Base-by-base conservation (phyloP, 2,329 filamentous ascomycete genomes). In the Colletotrichum scovillei region DNA sequence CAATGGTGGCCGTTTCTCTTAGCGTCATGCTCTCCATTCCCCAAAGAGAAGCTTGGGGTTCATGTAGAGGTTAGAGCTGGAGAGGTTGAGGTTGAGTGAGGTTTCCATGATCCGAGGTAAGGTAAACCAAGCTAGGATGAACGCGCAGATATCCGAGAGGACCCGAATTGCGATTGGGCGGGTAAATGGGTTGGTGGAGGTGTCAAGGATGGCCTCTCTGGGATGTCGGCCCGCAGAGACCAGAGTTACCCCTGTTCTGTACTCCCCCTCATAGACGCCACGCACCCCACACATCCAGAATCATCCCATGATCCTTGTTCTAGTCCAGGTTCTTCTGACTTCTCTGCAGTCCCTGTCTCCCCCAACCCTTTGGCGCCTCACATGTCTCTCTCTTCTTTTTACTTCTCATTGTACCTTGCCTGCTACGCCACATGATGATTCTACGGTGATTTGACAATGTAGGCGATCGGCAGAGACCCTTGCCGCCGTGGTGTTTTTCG, bases 221-320 rank as follows among this genome's bases (percentile, higher is more conserved):
- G 81, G 76, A 76, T 80, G 78, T 82, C 81, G 81, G 81, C 68
- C 81, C 81, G 81, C 66, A 67, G 73, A 26, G n/a, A 52, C 28
- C 22, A 53, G 28, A 24, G 60, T 19, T 19, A 5, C 49, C 46
- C 60, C 46, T 63, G 60, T n/a, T 53, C 32, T 22, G 22, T n/a
- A 63, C n/a, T n/a, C 55, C 32, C 28, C n/a, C 32, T 42, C 32
- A 30, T 56, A 22, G 38, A 42, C 38, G 38, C 16, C 52, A 24
- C 26, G 56, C 52, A 72, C 65, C 53, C 69, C 52, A 63, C 52
- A 63, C 58, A 59, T 58, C 24, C 16, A 69, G 14, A 28, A 14
- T 57, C 35, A n/a, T 62, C 68, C 55, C 55, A 58, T 66, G 42
- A 55, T 62, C 63, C 63, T 55, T 65, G 55, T 32, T 46, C 14